phyloP scores from a whole-genome alignment of 2,329 filamentous ascomycete species.

The Colletotrichum sp. region DNA sequence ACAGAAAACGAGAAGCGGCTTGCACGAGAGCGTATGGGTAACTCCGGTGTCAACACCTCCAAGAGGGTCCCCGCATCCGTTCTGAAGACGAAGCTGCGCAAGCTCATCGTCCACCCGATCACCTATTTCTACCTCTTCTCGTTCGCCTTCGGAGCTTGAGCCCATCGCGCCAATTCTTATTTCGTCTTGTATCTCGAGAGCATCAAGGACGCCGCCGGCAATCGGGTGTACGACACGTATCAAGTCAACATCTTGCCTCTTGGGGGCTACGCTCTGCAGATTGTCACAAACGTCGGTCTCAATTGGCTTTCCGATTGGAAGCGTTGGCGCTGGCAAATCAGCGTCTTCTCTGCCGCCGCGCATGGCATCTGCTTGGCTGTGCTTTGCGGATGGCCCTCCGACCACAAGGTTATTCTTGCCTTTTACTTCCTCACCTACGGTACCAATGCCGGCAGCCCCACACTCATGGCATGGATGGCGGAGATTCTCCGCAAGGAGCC shows the following conservation, averaged over 20 bases:
- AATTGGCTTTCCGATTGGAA: slow-evolving; percentile 41
- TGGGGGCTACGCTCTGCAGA: slow-evolving; percentile 35
- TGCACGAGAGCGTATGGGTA: slow-evolving; percentile 29
- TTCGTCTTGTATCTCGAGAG: slow-evolving; percentile 38
- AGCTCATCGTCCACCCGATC: slow-evolving; percentile 30
- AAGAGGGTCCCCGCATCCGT: slow-evolving; percentile 27
- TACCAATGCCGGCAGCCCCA: slow-evolving; percentile 35
- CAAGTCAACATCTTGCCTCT: slow-evolving; percentile 35
- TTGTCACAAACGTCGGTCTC: slow-evolving; percentile 36
- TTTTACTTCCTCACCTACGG: slow-evolving; percentile 41
- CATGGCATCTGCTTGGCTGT: slow-evolving; percentile 35
- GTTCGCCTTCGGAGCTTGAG: slow-evolving; percentile 33
- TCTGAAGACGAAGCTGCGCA: slow-evolving; percentile 27
- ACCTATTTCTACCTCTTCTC: slow-evolving; percentile 34
- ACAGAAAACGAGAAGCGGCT: slow-evolving; percentile 30
- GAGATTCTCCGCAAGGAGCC: slow-evolving; percentile 37
- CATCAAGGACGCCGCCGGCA: slow-evolving; percentile 27
- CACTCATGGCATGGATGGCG: slow-evolving; percentile 40
- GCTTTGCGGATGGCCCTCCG: slow-evolving; percentile 35
- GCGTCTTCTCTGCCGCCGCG: slow-evolving; percentile 28
- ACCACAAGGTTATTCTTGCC: slow-evolving; percentile 32
- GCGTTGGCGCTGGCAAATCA: slow-evolving; percentile 43
- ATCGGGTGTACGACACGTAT: slow-evolving; percentile 31
- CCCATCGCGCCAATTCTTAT: slow-evolving; percentile 33
- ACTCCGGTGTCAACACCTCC: slow-evolving; percentile 31